phyloP scores from a whole-genome alignment of 495 filamentous ascomycete species.

The Elasticomyces elasticus region DNA sequence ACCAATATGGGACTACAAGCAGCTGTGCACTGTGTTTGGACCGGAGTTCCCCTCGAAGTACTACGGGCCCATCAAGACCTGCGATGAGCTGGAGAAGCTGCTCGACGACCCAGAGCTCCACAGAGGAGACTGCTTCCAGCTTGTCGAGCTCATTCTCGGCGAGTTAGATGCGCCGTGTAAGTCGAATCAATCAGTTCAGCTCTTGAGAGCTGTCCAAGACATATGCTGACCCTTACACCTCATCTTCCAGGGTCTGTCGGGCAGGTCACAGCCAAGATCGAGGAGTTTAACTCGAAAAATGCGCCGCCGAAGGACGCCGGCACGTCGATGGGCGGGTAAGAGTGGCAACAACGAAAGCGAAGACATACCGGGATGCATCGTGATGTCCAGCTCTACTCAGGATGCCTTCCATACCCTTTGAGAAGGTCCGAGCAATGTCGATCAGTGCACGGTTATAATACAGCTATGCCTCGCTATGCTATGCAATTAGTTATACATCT shows the following conservation, averaged over 20 bases:
- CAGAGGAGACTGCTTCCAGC: slow-evolving; percentile 3
- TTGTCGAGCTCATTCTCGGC: slow-evolving; percentile 11
- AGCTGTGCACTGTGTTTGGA: slow-evolving; percentile 12
- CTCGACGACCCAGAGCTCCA: slow-evolving; percentile 4
- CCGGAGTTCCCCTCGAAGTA: slow-evolving; percentile 2
- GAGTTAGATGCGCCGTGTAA: slow-evolving; percentile 11
- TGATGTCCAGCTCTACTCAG: no score
- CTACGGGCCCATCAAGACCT: slow-evolving; percentile 7
- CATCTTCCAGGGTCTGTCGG: no score
- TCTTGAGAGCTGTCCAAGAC: no score
- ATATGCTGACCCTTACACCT: no score
- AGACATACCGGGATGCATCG: no score
- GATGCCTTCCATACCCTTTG: no score
- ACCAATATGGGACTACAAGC: slow-evolving; percentile 14
- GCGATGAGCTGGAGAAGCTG: slow-evolving; percentile 4
- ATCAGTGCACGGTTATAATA: no score
- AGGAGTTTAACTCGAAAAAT: slow-evolving; percentile 13
- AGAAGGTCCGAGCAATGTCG: no score
- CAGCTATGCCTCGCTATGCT: no score
- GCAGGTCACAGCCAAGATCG: slow-evolving; percentile 4
- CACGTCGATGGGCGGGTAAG: background rate
- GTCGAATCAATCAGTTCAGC: no score
- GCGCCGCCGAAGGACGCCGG: background rate
- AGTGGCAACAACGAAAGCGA: no score
- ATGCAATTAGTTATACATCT: no score